Evolutionary conservation across 1,284 basidiomycete species (phyloP).

Genomic region (Malassezia obtusa): DNA sequence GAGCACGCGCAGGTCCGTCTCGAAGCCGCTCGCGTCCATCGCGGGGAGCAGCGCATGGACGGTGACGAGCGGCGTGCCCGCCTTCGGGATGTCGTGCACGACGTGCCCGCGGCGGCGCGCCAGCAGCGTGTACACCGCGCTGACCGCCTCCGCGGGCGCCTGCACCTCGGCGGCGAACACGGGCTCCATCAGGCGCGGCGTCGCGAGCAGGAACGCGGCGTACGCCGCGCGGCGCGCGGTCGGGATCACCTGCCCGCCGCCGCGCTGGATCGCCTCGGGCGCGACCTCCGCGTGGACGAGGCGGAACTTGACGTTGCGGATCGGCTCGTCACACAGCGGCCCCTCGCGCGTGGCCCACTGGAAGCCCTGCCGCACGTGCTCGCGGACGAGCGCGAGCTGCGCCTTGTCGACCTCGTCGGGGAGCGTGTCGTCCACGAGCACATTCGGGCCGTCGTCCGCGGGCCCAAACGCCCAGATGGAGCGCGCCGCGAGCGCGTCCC

Average conservation of each 20-base stretch:
- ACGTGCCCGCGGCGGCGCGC: constrained; percentile 93
- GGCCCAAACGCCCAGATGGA: constrained; percentile 99
- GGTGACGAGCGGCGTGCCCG: constrained; percentile 91
- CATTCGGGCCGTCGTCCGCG: constrained; percentile 76
- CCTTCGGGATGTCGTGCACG: constrained; percentile 91
- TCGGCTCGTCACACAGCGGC: constrained; percentile 93
- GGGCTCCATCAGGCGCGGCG: constrained; percentile 64
- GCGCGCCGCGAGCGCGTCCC: constrained; percentile 91
- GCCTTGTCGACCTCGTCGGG: constrained; percentile 95
- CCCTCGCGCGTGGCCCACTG: constrained; percentile 98
- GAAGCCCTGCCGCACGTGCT: constrained; percentile 96
- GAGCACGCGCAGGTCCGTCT: constrained; percentile 90
- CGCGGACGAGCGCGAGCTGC: constrained; percentile 73
- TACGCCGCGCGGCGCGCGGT: constrained; percentile 95
- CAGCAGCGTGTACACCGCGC: constrained; percentile 92
- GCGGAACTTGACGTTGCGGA: constrained; percentile 96
- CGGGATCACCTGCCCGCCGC: constrained; percentile 95
- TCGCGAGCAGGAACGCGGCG: constrained; percentile 85
- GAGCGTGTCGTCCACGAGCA: constrained; percentile 87
- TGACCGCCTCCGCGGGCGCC: constrained; percentile 94
- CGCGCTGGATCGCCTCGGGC: constrained; percentile 89
- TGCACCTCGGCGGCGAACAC: constrained; percentile 98
- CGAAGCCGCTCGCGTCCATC: constrained; percentile 96
- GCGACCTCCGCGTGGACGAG: constrained; percentile 82
- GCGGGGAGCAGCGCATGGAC: constrained; percentile 96